Conservation (phyloP, 352 stramenopile genomes). For the Globisporangium rhizosaccharum region DNA sequence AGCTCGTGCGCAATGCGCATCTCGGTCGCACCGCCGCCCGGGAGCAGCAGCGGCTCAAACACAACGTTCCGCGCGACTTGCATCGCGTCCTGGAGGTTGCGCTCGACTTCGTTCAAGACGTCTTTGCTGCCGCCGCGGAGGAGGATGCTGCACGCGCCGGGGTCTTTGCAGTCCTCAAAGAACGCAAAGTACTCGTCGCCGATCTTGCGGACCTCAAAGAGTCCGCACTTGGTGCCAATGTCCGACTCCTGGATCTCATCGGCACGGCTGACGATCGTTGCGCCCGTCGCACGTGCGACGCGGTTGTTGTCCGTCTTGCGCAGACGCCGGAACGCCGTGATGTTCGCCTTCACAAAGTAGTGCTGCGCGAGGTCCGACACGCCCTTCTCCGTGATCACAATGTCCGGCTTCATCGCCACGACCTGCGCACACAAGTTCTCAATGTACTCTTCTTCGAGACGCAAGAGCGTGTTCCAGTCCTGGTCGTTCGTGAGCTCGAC, state of each 20-base stretch:
- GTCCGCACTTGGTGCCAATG: slow-evolving; percentile 97
- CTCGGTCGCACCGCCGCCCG: slow-evolving; percentile 95
- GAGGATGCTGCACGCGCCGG: slow-evolving; percentile 98
- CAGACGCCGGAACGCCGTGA: slow-evolving; percentile 98
- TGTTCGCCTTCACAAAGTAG: slow-evolving; percentile 99
- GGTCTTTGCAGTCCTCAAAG: slow-evolving; percentile 97
- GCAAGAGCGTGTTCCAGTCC: slow-evolving; percentile 97
- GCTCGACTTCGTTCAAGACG: slow-evolving; percentile 99
- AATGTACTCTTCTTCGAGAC: slow-evolving; percentile 99
- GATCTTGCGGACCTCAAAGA: slow-evolving; percentile 96
- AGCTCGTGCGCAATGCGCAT: slow-evolving; percentile 97
- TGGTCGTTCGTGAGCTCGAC: slow-evolving; percentile 99
- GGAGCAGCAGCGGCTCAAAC: slow-evolving; percentile 96
- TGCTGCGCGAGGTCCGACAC: slow-evolving; percentile 99
- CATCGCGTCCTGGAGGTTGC: slow-evolving; percentile 99
- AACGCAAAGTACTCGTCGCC: slow-evolving; percentile 98
- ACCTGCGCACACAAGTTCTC: slow-evolving; percentile 99
- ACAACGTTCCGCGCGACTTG: slow-evolving; percentile 99
- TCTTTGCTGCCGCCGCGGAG: slow-evolving; percentile 98
- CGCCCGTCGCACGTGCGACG: slow-evolving; percentile 93
- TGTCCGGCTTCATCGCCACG: slow-evolving; percentile 97
- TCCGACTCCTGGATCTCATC: slow-evolving; percentile 99
- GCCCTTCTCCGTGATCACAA: slow-evolving; percentile 99
- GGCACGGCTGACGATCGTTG: slow-evolving; percentile 96
- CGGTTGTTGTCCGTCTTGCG: slow-evolving; percentile 99